These are phyloP conservation scores for Cucurbita maxima DNA, from an alignment of 306 rosid species.

Conservation along the genomic window DNA sequence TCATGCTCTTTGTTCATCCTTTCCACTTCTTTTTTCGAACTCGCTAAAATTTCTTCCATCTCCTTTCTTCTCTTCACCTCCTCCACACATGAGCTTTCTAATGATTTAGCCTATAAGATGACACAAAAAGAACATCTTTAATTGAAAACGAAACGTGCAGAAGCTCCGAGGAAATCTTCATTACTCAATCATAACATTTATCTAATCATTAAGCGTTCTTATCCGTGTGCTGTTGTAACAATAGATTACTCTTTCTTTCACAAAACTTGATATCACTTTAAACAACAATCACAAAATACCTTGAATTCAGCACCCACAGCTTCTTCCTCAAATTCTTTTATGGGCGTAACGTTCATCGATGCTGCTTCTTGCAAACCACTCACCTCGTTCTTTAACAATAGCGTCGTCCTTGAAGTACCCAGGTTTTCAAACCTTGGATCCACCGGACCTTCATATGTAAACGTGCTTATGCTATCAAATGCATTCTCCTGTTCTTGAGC, in stretches of 20 bases:
- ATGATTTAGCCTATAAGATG: constrained; percentile 41
- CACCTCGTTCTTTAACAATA: constrained; percentile 43
- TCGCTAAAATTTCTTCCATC: constrained; percentile 34
- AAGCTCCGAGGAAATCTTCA: neutral
- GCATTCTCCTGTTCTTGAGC: constrained; percentile 20
- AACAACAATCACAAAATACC: constrained; percentile 11
- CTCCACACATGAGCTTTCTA: constrained; percentile 29
- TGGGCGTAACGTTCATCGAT: constrained; percentile 11
- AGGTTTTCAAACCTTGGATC: constrained; percentile 15
- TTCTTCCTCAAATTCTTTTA: constrained; percentile 31
- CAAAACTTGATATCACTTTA: neutral
- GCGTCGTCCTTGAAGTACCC: constrained; percentile 23
- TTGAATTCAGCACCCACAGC: constrained; percentile 34
- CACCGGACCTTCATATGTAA: constrained; percentile 12
- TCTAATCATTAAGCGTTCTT: neutral
- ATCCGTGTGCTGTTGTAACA: neutral
- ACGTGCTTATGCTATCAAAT: constrained; percentile 27
- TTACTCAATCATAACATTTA: neutral
- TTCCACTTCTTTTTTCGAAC: constrained; percentile 37
- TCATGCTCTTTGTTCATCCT: constrained; percentile 28
- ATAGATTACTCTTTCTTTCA: neutral
- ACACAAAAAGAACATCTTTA: constrained; percentile 8
- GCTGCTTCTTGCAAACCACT: constrained; percentile 22
- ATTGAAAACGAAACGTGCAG: constrained; percentile 6
- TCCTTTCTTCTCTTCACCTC: constrained; percentile 44